Base-by-base conservation (phyloP, 495 filamentous ascomycete species). In the Annulohypoxylon nitens region DNA sequence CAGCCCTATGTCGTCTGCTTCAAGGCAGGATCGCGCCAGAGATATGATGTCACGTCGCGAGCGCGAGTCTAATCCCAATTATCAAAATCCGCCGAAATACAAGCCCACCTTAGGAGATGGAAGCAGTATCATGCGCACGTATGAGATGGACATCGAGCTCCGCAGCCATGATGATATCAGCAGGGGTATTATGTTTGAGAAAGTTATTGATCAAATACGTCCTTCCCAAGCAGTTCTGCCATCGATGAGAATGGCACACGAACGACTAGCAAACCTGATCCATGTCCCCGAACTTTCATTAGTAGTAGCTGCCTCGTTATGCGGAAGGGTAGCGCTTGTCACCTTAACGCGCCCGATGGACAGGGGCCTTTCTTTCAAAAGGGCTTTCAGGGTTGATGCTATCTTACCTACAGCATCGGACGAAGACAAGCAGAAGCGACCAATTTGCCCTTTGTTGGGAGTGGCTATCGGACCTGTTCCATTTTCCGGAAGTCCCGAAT, bases 211-310 rank as follows among this genome's bases (percentile, higher is more conserved):
- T 67, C 80, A 80, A 57, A 70, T 79, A 1, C 69, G 84, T 84
- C 20, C 83, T 92, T 20, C 80, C 78, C 47, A 84, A 86, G 67
- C 72, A 69, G 10, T 73, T 82, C 20, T 75, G 33, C 51, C 76
- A 75, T n/a, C 79, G 76, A 10, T 81, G 64, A 14, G 76, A 85
- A 48, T 64, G 37, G 70, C 77, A 18, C 86, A 85, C 63, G 87
- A 94, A 75, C 91, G 95, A 4, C 83, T 97, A 26, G 93, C 92
- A 81, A 92, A 95, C 88, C 80, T 91, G 5, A 81, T 89, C 25
- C 88, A 92, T 62, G 88, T 98, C 26, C 92, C 93, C 0, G 92
- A 96, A 66, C 85, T 97, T 16, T 92, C 89, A 5, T 82, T 98
- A 33, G 88, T 97, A 3, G 81, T 95, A 8, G 86, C 90, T 0